Evolutionary conservation across 2,329 filamentous ascomycete genomes (phyloP).

Genomic region (Tolypocladium sp.): DNA sequence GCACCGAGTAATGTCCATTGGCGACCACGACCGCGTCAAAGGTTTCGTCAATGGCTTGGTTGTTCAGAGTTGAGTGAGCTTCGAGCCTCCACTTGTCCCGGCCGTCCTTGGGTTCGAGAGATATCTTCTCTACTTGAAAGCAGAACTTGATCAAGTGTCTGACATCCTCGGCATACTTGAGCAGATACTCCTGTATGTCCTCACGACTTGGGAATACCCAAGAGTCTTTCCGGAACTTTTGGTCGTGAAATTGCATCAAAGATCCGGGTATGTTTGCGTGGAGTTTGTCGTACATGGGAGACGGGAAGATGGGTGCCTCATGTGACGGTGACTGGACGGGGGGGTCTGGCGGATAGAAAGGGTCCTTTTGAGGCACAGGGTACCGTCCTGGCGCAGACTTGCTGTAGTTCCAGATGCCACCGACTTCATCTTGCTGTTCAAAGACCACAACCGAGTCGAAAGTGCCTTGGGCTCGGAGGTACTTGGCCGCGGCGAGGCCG

Average conservation of each 20-base stretch:
- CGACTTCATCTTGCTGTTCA: constrained; percentile 69
- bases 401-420: constrained; percentile 82
- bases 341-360: constrained; percentile 51
- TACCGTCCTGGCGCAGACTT: constrained; percentile 34
- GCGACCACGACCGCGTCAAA: constrained; percentile 73
- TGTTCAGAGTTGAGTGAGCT: constrained; percentile 39
- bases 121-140: constrained; percentile 57
- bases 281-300: constrained; percentile 71
- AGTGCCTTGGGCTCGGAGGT: constrained; percentile 57
- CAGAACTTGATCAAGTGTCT: constrained; percentile 59
- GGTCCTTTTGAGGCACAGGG: constrained; percentile 60
- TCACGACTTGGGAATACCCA: constrained; percentile 68
- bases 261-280: constrained; percentile 80
- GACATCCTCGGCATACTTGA: constrained; percentile 61
- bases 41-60: constrained; percentile 26
- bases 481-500: constrained; percentile 73
- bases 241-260: constrained; percentile 73
- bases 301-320: constrained; percentile 56
- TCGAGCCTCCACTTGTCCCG: constrained; percentile 53
- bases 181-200: constrained; percentile 64
- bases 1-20: constrained; percentile 65
- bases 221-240: constrained; percentile 51
- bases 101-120: constrained; percentile 15
- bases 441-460: constrained; percentile 68
- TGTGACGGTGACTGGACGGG: constrained; percentile 40